Conservation (phyloP, 768 basidiomycete genomes). For the Neoboletus brunneissimus region DNA sequence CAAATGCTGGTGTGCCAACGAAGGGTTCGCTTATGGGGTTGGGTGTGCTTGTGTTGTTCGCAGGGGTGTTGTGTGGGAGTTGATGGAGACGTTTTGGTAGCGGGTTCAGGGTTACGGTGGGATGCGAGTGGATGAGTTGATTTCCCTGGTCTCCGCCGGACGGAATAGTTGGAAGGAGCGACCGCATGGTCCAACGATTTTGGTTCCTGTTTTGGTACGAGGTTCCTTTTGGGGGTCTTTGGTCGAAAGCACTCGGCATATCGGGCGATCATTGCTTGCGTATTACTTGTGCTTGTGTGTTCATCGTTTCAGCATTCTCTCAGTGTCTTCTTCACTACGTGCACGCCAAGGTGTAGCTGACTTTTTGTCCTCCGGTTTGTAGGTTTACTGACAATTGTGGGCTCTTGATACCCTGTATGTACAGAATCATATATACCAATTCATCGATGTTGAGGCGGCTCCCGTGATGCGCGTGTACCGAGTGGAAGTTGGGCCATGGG, state of each 20-base stretch:
- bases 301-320: background rate
- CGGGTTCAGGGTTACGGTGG: background rate
- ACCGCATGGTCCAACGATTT: background rate
- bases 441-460: background rate
- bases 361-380: background rate
- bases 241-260: background rate
- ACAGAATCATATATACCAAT: background rate
- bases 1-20: slow-evolving; percentile 5
- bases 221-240: background rate
- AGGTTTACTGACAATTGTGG: background rate
- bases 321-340: background rate
- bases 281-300: slow-evolving; percentile 1
- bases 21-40: slow-evolving; percentile 4
- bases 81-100: slow-evolving; percentile 5
- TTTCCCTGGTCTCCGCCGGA: background rate
- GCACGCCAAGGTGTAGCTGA: background rate
- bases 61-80: slow-evolving; percentile 5
- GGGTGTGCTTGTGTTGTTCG: slow-evolving; percentile 14
- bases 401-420: background rate
- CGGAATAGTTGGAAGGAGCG: background rate
- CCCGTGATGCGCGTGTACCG: background rate
- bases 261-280: background rate
- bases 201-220: background rate
- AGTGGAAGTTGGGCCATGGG: background rate
- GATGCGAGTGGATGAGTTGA: background rate